Conservation (phyloP, 768 basidiomycete species). For the Leccinum fibrillosum region DNA sequence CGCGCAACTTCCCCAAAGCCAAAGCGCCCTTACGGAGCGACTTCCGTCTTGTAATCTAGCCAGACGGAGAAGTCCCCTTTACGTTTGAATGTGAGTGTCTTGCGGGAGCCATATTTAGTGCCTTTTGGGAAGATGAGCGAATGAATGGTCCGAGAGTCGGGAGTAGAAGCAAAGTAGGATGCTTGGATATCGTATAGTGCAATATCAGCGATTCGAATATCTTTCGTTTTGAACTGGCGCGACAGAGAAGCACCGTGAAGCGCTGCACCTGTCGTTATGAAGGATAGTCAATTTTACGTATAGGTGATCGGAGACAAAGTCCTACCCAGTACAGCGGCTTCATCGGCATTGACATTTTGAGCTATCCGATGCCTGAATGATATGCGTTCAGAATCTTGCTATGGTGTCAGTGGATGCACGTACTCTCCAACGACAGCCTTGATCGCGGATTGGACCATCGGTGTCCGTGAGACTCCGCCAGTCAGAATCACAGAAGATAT, state of each 20-base stretch:
- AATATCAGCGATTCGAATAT: constrained; percentile 81
- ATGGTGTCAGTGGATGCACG: constrained; percentile 26
- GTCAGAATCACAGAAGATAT: constrained; percentile 89
- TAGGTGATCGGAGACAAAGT: neutral
- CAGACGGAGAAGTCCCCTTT: constrained; percentile 79
- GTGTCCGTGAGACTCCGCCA: constrained; percentile 86
- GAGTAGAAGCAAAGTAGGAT: constrained; percentile 65
- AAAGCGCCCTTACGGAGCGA: constrained; percentile 51
- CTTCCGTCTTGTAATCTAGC: constrained; percentile 68
- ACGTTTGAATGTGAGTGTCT: constrained; percentile 82
- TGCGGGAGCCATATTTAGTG: constrained; percentile 76
- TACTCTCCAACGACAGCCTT: constrained; percentile 75
- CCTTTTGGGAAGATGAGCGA: constrained; percentile 76
- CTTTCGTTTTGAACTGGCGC: constrained; percentile 92
- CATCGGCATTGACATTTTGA: constrained; percentile 94
- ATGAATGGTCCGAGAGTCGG: constrained; percentile 61
- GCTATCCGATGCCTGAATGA: constrained; percentile 72
- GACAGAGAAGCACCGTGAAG: constrained; percentile 88
- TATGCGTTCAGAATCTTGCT: neutral
- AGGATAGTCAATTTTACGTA: constrained; percentile 3
- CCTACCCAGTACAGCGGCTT: constrained; percentile 85
- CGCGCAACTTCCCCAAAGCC: neutral
- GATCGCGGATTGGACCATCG: constrained; percentile 87
- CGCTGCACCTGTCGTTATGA: constrained; percentile 56
- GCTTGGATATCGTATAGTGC: constrained; percentile 72